Conservation (phyloP, 192 early-diverging fungal species). For the Coemansia sp. region DNA sequence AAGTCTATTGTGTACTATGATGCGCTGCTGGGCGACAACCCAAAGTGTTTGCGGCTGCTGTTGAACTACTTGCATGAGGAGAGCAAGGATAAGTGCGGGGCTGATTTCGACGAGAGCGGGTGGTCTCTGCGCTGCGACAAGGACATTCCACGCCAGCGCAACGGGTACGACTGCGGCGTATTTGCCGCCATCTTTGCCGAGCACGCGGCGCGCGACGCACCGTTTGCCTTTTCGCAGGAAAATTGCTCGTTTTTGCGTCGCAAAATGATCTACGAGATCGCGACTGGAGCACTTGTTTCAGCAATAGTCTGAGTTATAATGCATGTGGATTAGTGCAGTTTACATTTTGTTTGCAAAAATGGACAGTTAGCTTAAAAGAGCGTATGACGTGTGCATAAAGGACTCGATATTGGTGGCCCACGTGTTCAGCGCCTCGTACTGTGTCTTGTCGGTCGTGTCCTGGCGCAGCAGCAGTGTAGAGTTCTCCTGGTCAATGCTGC, state of each 20-base stretch:
- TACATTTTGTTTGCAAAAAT: background rate
- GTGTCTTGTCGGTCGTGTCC: conserved; percentile 31
- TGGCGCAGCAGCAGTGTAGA: conserved; percentile 28
- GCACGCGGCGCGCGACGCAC: conserved; percentile 57
- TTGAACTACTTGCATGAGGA: conserved; percentile 72
- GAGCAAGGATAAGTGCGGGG: conserved; percentile 68
- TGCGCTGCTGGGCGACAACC: conserved; percentile 70
- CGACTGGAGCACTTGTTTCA: conserved; percentile 36
- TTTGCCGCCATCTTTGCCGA: conserved; percentile 91
- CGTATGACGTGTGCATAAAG: conserved; percentile 22
- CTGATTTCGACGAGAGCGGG: conserved; percentile 57
- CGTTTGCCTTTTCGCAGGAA: conserved; percentile 71
- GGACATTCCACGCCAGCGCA: conserved; percentile 78
- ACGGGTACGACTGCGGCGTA: conserved; percentile 94
- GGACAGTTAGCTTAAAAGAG: conserved; percentile 5
- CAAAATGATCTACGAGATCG: conserved; percentile 78
- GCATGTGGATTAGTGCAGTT: no score
- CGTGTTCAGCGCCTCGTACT: conserved; percentile 36
- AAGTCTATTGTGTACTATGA: conserved; percentile 81
- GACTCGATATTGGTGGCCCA: conserved; percentile 34
- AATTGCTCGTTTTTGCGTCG: conserved; percentile 71
- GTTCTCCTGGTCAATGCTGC: conserved; percentile 89
- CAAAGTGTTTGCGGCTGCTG: conserved; percentile 46
- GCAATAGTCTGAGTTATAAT: background rate
- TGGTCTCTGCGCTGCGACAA: conserved; percentile 72